These are phyloP conservation scores for Fraxinus albicans DNA, from an alignment of 305 asterid species.

Conservation along the genomic window DNA sequence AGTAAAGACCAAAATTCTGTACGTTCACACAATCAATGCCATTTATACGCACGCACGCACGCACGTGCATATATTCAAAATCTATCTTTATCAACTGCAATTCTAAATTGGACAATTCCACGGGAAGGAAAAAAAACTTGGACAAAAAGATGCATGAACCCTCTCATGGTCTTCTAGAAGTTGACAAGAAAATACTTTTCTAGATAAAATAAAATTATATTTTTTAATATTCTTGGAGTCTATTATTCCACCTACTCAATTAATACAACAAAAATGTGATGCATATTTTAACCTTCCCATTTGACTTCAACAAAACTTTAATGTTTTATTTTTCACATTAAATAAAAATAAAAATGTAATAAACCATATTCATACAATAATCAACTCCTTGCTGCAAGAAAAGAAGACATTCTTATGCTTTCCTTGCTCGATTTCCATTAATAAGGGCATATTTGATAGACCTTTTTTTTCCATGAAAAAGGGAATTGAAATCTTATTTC, in stretches of 20 bases:
- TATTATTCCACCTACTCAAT: neutral
- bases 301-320: no score
- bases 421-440: neutral
- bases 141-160: neutral
- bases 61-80: neutral
- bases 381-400: neutral
- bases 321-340: neutral
- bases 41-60: neutral
- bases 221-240: neutral
- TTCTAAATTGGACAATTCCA: neutral
- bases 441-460: no score
- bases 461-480: no score
- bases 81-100: neutral
- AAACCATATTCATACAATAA: neutral
- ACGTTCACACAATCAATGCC: neutral
- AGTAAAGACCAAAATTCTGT: neutral
- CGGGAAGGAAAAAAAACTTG: neutral
- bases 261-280: neutral
- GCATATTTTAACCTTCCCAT: no score
- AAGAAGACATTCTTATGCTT: neutral
- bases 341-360: neutral
- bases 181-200: neutral
- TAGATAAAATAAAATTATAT: neutral
- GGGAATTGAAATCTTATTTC: no score
- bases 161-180: neutral